These are phyloP conservation scores for Pseudogymnoascus sp. DNA, from an alignment of 2,329 filamentous ascomycete genomes.

Conservation along the genomic window DNA sequence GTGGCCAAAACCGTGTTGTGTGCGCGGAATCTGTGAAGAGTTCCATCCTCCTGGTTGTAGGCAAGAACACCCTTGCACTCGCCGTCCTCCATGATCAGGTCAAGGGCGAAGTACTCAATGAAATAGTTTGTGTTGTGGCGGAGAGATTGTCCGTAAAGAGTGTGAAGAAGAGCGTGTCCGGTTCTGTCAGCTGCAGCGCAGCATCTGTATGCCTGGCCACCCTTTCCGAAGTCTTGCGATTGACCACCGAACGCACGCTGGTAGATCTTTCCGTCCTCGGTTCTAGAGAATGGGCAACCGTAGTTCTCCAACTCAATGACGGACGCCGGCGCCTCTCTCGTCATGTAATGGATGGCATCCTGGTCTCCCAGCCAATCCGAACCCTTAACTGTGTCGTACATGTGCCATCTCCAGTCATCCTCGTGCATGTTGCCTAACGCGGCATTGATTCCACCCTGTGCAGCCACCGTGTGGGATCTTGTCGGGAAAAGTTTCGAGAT, in stretches of 20 bases:
- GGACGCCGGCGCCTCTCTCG: slow-evolving; percentile 81
- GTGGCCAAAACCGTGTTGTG: slow-evolving; percentile 97
- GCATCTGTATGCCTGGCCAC: slow-evolving; percentile 95
- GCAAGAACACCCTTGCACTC: slow-evolving; percentile 94
- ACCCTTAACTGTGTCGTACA: slow-evolving; percentile 98
- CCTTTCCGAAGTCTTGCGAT: slow-evolving; percentile 90
- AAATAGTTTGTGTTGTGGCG: slow-evolving; percentile 99
- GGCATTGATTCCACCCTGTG: slow-evolving; percentile 80
- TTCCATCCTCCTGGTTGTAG: slow-evolving; percentile 98
- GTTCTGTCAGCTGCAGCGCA: slow-evolving; percentile 95
- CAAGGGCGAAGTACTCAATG: slow-evolving; percentile 97
- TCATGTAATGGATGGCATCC: slow-evolving; percentile 99
- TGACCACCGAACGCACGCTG: slow-evolving; percentile 98
- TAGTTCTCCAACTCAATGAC: slow-evolving; percentile 97
- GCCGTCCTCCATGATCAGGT: slow-evolving; percentile 95
- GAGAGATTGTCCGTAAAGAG: slow-evolving; percentile 94
- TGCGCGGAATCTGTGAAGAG: slow-evolving; percentile 90
- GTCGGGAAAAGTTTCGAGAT: slow-evolving; percentile 85
- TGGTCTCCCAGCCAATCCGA: slow-evolving; percentile 97
- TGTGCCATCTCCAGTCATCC: slow-evolving; percentile 98
- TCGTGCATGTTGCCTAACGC: slow-evolving; percentile 94
- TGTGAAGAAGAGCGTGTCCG: slow-evolving; percentile 95
- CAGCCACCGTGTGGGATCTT: slow-evolving; percentile 76
- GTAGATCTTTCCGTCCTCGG: slow-evolving; percentile 95
- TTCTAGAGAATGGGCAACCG: slow-evolving; percentile 93